phyloP scores from a whole-genome alignment of 2,329 filamentous ascomycete genomes.

The Paecilomyces fulvus region DNA sequence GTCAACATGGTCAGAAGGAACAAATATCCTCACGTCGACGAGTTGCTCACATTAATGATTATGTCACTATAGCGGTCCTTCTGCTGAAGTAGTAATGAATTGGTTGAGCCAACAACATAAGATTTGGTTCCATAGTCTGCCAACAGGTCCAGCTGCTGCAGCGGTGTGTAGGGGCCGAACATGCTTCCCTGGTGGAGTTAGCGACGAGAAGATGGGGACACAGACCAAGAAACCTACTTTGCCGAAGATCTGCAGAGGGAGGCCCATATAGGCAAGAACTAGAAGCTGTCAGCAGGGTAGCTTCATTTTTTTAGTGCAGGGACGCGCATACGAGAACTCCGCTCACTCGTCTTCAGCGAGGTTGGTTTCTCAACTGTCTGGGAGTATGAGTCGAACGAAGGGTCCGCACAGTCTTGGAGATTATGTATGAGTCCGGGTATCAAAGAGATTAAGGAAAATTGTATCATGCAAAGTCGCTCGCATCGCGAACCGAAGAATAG shows the following conservation, averaged over 20 bases:
- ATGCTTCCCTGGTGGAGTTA: conserved; percentile 64
- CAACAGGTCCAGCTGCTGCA: conserved; percentile 90
- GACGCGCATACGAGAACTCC: conserved; percentile 55
- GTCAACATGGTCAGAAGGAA: not conserved
- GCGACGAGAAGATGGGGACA: conserved; percentile 57
- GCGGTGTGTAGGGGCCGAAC: conserved; percentile 91
- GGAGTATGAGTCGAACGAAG: conserved; percentile 79
- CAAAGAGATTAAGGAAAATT: conserved; percentile 90
- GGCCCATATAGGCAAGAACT: conserved; percentile 86
- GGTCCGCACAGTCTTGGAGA: conserved; percentile 91
- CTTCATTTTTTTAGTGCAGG: not conserved
- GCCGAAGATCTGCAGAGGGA: conserved; percentile 90
- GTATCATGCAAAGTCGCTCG: conserved; percentile 93
- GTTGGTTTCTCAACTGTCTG: conserved; percentile 67
- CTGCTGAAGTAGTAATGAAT: conserved; percentile 86
- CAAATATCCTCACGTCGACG: not conserved
- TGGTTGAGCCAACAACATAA: conserved; percentile 94
- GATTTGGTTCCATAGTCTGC: conserved; percentile 93
- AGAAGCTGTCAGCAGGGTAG: conserved; percentile 13
- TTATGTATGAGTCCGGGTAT: conserved; percentile 87
- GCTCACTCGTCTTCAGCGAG: conserved; percentile 82
- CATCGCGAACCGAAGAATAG: conserved; percentile 97
- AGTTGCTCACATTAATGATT: conserved; percentile 66
- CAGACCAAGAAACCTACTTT: conserved; percentile 47
- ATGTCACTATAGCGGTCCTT: conserved; percentile 95